Percentiles rank a stretch among this genome's conserved stretches.
Evolutionary conservation across 108 stramenopile genomes (phyloP).

Genomic region (Chaetoceros muelleri): DNA sequence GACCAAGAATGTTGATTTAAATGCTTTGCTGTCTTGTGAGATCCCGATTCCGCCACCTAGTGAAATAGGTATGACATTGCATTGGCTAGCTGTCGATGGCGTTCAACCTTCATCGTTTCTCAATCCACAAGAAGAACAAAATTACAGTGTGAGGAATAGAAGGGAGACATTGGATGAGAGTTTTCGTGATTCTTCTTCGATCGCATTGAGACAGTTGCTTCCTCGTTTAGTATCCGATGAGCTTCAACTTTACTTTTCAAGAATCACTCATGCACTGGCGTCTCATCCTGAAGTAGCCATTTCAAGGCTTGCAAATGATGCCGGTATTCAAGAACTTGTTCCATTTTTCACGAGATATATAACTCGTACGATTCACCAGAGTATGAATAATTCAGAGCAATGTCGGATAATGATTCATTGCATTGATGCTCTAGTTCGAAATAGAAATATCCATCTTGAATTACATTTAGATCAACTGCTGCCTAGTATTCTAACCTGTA

Average conservation of each 20-base stretch:
- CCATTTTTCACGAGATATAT: constrained; percentile 68
- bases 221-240: constrained; percentile 76
- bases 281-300: constrained; percentile 6
- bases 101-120: constrained; percentile 21
- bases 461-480: constrained; percentile 75
- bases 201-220: constrained; percentile 54
- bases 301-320: constrained; percentile 35
- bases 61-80: constrained; percentile 60
- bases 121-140: neutral
- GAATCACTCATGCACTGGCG: constrained; percentile 36
- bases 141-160: neutral
- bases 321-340: constrained; percentile 72
- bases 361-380: constrained; percentile 39
- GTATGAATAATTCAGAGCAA: constrained; percentile 48
- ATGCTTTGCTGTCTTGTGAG: constrained; percentile 56
- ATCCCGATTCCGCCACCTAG: constrained; percentile 44
- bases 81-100: constrained; percentile 84
- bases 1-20: constrained; percentile 32
- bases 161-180: neutral
- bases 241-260: constrained; percentile 62
- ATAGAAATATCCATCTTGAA: constrained; percentile 73
- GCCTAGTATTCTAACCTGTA: constrained; percentile 60
- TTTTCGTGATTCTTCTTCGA: constrained; percentile 13
- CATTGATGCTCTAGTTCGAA: constrained; percentile 48
- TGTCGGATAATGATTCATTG: constrained; percentile 49